Evolutionary conservation across 768 basidiomycete species (phyloP), one percentile per base, ranked within the genome.

Genomic region (Boletus coccyginus): DNA sequence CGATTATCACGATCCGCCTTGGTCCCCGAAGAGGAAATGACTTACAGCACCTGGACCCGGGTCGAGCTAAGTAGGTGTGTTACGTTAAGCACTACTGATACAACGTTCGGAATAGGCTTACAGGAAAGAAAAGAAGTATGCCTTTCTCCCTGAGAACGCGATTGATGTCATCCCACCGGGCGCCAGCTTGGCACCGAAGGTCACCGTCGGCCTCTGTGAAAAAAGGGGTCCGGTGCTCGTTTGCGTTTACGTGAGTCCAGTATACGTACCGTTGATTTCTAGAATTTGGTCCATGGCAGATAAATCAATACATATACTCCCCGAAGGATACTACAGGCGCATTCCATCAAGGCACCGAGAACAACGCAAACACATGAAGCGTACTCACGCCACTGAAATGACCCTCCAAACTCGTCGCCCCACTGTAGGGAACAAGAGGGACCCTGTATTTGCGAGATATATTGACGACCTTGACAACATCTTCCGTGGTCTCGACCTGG

Each of bases 361-460:
- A 43, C 48, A 35, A 46, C 10, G 8, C 5, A 32, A 38, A 32
- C 2, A 3, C 3, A 42, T 14, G 2, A 31, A 52, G 5, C 10
- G 24, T 12, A 71, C 78, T 54, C 55, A 90, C 90, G 31, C 88
- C 89, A 46, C 83, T 82, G 58, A 87, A 91, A 72, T 96, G 92
- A 0, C 92, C 92, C 68, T 96, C 94, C 13, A 95, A 77, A 64
- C 86, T 88, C 0, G 92, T 96, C 12, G 90, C 93, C 2, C 92
- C 94, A 46, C 88, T 85, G 64, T 87, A 94, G 3, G 92, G 84
- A 16, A 84, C 84, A 29, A 96, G 78, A 3, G 94, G 94, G 35
- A 96, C 76, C 46, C 77, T 77, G 68, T 85, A 87, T 67, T 85
- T 85, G 44, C 81, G 77, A 1, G 94, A 85, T 41, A 93, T 81